Evolutionary conservation across 305 asterid species (phyloP).

Genomic region (Rubia tinctorum): DNA sequence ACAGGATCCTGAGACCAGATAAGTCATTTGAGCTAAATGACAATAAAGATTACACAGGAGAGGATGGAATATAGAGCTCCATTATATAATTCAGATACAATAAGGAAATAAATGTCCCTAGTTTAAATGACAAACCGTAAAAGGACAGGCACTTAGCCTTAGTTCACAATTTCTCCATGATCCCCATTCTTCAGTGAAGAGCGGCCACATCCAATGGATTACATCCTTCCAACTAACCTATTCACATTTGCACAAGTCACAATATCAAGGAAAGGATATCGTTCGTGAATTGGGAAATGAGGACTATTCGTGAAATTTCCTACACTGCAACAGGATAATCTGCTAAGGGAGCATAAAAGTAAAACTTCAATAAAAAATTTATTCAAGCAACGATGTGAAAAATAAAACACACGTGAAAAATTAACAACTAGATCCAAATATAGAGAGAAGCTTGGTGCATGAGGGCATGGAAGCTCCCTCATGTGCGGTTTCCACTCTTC

Average conservation of each 20-base stretch:
- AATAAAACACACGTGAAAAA: neutral
- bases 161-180: constrained; percentile 83
- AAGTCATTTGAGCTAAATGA: constrained; percentile 26
- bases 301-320: neutral
- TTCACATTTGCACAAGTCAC: constrained; percentile 8
- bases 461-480: no score
- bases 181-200: constrained; percentile 90
- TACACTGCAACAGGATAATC: neutral
- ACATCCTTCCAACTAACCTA: constrained; percentile 94
- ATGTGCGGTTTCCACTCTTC: no score
- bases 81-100: constrained; percentile 20
- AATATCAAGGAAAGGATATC: neutral
- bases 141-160: constrained; percentile 74
- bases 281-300: neutral
- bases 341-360: neutral
- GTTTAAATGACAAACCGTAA: constrained; percentile 58
- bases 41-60: constrained; percentile 17
- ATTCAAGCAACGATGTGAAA: neutral
- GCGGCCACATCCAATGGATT: constrained; percentile 99
- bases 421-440: neutral
- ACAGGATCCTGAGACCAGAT: constrained; percentile 80
- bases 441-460: neutral
- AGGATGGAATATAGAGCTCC: constrained; percentile 12
- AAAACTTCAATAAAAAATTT: neutral
- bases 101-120: constrained; percentile 22